phyloP scores from a whole-genome alignment of 768 basidiomycete genomes.

The Lentinula boryana region DNA sequence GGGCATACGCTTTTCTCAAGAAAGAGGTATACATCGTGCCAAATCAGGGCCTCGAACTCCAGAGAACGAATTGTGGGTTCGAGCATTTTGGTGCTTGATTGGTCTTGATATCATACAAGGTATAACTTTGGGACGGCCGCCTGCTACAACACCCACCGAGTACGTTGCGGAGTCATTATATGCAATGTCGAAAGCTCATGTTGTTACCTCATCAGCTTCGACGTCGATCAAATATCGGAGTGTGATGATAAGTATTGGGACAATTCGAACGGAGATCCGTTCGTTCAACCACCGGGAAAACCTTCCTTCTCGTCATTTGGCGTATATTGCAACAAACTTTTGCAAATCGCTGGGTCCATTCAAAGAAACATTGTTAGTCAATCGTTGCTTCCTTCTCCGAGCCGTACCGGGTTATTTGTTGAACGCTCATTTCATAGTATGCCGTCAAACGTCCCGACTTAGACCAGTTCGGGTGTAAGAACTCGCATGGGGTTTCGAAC shows the following conservation, averaged over 20 bases:
- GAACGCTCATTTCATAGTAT: not conserved
- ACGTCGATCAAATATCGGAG: constrained; percentile 41
- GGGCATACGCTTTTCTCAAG: constrained; percentile 34
- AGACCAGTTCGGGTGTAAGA: not conserved
- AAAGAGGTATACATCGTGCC: constrained; percentile 38
- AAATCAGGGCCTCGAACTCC: constrained; percentile 12
- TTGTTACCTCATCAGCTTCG: constrained; percentile 18
- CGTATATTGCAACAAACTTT: not conserved
- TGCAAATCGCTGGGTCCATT: not conserved
- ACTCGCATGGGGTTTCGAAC: not conserved
- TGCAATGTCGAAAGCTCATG: not conserved
- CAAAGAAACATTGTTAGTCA: constrained; percentile 1
- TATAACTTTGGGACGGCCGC: constrained; percentile 40
- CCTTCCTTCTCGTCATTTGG: constrained; percentile 4
- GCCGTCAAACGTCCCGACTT: not conserved
- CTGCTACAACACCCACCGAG: constrained; percentile 34
- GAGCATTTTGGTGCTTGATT: constrained; percentile 9
- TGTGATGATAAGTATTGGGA: constrained; percentile 43
- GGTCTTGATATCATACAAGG: constrained; percentile 8
- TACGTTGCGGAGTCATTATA: constrained; percentile 17
- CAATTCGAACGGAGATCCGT: constrained; percentile 12
- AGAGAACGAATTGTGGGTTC: constrained; percentile 8
- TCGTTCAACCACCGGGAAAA: constrained; percentile 8
- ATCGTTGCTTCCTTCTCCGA: not conserved
- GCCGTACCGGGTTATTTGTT: not conserved